Base-by-base conservation (phyloP, 2,329 filamentous ascomycete genomes). In the Aspergillus luchuensis region DNA sequence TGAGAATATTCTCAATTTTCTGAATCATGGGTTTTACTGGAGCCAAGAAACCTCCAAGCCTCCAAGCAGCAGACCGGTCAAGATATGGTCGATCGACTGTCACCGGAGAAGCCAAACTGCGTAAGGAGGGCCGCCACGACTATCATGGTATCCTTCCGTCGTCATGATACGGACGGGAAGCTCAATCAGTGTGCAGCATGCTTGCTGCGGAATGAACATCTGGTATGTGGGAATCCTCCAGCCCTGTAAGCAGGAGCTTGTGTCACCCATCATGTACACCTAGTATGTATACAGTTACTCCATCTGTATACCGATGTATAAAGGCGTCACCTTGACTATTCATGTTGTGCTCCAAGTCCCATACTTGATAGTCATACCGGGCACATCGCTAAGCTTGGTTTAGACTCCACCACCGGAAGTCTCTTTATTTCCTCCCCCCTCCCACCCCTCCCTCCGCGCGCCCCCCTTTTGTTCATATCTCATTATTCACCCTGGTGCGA, bases 121-220 rank as follows among this genome's bases (percentile, higher is more conserved):
- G 51, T 39, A 53, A 53, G 51, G 51, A 53, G 36, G 39, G 38
- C 33, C 21, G 33, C 25, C 19, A 36, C 51, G 13, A 36, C 11
- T 23, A 23, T 23, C 38, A 56, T 47, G 53, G 53, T 21, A 56
- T 47, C 39, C 53, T 39, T 62, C 41, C 47, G 58, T 56, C 58
- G 65, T 63, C 61, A 58, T 64, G 58, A 66, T 66, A 63, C 55
- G 62, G 60, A 64, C 54, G 59, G 62, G 11, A 36, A 36, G 33
- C 33, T 36, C 33, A 36, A 36, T 36, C 33, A 36, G 33, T 36
- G 33, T 36, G 33, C 33, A 36, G 64, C 64, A 56, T 61, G 56
- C 67, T 69, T 70, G 69, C 69, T 69, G 23, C 13, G 52, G 58
- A 59, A 56, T 59, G 58, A 30, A 56, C 52, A 23, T 56, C 51